phyloP scores from a whole-genome alignment of 2,329 filamentous ascomycete genomes.

The Aureobasidium sp. region DNA sequence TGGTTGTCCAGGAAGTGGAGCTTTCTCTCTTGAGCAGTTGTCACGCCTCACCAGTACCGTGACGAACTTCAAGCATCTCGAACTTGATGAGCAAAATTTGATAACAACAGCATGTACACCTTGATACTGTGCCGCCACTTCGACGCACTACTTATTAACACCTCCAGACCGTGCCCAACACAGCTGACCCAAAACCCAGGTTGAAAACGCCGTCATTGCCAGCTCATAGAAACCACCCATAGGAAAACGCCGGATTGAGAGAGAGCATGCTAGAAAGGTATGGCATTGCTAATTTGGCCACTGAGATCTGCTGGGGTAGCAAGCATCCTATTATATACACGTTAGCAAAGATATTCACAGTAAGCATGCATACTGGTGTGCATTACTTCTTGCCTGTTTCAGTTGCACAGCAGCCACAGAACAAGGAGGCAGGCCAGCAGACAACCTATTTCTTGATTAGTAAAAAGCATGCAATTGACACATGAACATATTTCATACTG shows the following conservation, averaged over 20 bases:
- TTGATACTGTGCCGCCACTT: not conserved
- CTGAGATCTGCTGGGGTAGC: slow-evolving; percentile 29
- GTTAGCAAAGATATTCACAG: not conserved
- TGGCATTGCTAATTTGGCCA: slow-evolving; percentile 26
- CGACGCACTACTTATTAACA: not conserved
- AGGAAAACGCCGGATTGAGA: not conserved
- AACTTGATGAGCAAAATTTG: not conserved
- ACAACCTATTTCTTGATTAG: slow-evolving; percentile 22
- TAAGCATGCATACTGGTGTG: not conserved
- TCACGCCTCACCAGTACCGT: not conserved
- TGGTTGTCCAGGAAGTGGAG: not conserved
- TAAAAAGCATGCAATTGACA: not conserved
- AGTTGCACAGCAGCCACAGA: slow-evolving; percentile 33
- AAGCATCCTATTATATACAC: slow-evolving; percentile 27
- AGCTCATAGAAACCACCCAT: not conserved
- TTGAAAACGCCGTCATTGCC: slow-evolving; percentile 1
- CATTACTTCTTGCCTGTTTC: slow-evolving; percentile 29
- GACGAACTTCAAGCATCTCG: not conserved
- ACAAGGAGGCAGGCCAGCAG: slow-evolving; percentile 33
- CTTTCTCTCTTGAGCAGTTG: not conserved
- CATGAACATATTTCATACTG: slow-evolving; percentile 17
- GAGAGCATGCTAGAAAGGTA: slow-evolving; percentile 26
- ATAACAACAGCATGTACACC: not conserved
- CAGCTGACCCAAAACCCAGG: not conserved
- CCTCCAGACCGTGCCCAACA: not conserved